Evolutionary conservation across 2,329 filamentous ascomycete species (phyloP).

Genomic region (Neonectria sp.): DNA sequence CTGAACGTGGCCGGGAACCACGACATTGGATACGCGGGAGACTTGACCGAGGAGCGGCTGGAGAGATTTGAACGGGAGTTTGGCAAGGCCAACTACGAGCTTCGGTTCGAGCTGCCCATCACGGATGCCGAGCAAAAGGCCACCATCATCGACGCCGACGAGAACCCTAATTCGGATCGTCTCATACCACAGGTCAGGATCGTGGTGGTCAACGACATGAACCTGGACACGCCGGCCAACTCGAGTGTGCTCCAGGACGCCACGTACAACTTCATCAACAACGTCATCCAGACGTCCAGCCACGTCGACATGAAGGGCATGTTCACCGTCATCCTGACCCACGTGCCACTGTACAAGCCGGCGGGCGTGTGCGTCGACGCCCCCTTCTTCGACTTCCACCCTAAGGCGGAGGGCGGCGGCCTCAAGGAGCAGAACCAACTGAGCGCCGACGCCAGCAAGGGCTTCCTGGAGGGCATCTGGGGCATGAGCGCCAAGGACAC

Average conservation of each 20-base stretch:
- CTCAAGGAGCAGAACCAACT: constrained; percentile 95
- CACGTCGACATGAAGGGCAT: constrained; percentile 74
- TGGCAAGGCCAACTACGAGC: constrained; percentile 91
- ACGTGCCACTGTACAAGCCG: constrained; percentile 91
- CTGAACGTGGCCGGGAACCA: constrained; percentile 97
- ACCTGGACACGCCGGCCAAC: constrained; percentile 87
- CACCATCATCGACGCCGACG: constrained; percentile 58
- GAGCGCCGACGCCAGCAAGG: constrained; percentile 78
- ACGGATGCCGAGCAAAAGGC: constrained; percentile 56
- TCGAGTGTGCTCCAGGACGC: constrained; percentile 77
- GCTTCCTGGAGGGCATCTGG: constrained; percentile 88
- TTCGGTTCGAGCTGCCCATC: constrained; percentile 77
- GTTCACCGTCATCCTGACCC: constrained; percentile 90
- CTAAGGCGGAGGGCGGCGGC: constrained; percentile 74
- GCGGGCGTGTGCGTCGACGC: constrained; percentile 86
- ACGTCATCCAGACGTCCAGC: constrained; percentile 73
- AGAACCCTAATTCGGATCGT: constrained; percentile 63
- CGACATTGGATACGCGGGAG: constrained; percentile 95
- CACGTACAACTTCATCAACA: constrained; percentile 84
- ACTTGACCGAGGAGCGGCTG: constrained; percentile 83
- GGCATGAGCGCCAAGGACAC: constrained; percentile 77
- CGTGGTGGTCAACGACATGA: constrained; percentile 92
- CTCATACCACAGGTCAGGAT: constrained; percentile 81
- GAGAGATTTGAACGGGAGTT: constrained; percentile 87
- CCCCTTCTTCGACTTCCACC: constrained; percentile 87